Evolutionary conservation across 2,329 filamentous ascomycete genomes (phyloP).

Genomic region (Pseudocercospora cruenta): DNA sequence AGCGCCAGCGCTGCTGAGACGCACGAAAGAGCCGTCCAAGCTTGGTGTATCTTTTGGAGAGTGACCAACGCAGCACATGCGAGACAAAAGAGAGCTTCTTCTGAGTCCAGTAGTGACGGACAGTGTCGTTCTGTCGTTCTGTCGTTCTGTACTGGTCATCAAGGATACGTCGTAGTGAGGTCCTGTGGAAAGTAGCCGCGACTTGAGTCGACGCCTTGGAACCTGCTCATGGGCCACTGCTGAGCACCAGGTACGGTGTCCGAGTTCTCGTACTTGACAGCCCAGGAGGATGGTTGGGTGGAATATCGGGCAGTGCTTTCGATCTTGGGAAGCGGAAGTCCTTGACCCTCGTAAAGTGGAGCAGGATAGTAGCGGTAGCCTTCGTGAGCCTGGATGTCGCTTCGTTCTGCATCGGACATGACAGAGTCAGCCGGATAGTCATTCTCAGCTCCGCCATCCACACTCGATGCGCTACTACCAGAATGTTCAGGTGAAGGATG

Average conservation of each 20-base stretch:
- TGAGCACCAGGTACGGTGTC: slow-evolving; percentile 39
- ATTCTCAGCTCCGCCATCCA: slow-evolving; percentile 37
- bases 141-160: neutral
- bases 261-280: slow-evolving; percentile 48
- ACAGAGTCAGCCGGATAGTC: slow-evolving; percentile 42
- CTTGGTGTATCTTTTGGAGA: slow-evolving; percentile 16
- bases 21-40: slow-evolving; percentile 9
- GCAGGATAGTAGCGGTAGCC: slow-evolving; percentile 54
- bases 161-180: slow-evolving; percentile 35
- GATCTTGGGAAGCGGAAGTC: slow-evolving; percentile 38
- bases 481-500: slow-evolving; percentile 41
- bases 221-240: slow-evolving; percentile 47
- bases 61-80: slow-evolving; percentile 34
- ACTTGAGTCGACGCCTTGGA: slow-evolving; percentile 52
- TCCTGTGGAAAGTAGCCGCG: slow-evolving; percentile 53
- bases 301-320: slow-evolving; percentile 32
- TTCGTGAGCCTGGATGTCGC: slow-evolving; percentile 45
- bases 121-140: neutral
- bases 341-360: slow-evolving; percentile 46
- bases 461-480: slow-evolving; percentile 47
- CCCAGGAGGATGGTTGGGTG: slow-evolving; percentile 40
- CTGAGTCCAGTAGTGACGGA: neutral
- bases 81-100: slow-evolving; percentile 27
- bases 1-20: slow-evolving; percentile 27
- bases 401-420: slow-evolving; percentile 47